These are phyloP conservation scores for Oryza rufipogon DNA, from an alignment of 176 grass and related monocot species.

Conservation along the genomic window DNA sequence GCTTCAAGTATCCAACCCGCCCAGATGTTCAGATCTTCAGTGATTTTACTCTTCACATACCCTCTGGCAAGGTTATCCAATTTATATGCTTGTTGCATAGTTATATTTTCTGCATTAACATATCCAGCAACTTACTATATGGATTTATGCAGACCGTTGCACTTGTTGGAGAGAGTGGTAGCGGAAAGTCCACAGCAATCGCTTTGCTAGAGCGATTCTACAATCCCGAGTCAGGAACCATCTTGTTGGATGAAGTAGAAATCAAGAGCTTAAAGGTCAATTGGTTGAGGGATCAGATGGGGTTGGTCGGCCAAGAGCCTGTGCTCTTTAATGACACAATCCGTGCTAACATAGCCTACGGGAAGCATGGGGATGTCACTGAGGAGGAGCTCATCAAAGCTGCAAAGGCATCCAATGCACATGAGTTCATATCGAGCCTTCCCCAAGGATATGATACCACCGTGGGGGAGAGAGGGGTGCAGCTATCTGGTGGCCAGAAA, in stretches of 20 bases:
- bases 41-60: slow-evolving; percentile 64
- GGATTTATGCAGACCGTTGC: slow-evolving; percentile 55
- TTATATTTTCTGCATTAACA: not conserved
- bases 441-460: slow-evolving; percentile 77
- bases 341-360: slow-evolving; percentile 73
- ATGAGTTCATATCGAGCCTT: slow-evolving; percentile 73
- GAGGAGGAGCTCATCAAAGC: slow-evolving; percentile 77
- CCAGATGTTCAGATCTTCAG: slow-evolving; percentile 69
- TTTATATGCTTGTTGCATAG: not conserved
- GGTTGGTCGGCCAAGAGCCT: slow-evolving; percentile 82
- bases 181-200: slow-evolving; percentile 80
- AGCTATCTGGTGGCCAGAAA: slow-evolving; percentile 86
- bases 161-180: slow-evolving; percentile 84
- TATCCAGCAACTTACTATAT: slow-evolving; percentile 11
- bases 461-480: slow-evolving; percentile 71
- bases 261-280: slow-evolving; percentile 64
- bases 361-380: slow-evolving; percentile 58
- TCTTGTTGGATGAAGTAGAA: slow-evolving; percentile 66
- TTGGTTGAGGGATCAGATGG: slow-evolving; percentile 80
- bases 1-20: slow-evolving; percentile 79
- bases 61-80: slow-evolving; percentile 67
- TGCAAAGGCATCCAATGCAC: slow-evolving; percentile 68
- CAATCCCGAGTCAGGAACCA: slow-evolving; percentile 63
- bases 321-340: slow-evolving; percentile 84
- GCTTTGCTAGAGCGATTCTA: slow-evolving; percentile 80